phyloP scores from a whole-genome alignment of 805 yeast species.

The Myxozyma melibiosi region DNA sequence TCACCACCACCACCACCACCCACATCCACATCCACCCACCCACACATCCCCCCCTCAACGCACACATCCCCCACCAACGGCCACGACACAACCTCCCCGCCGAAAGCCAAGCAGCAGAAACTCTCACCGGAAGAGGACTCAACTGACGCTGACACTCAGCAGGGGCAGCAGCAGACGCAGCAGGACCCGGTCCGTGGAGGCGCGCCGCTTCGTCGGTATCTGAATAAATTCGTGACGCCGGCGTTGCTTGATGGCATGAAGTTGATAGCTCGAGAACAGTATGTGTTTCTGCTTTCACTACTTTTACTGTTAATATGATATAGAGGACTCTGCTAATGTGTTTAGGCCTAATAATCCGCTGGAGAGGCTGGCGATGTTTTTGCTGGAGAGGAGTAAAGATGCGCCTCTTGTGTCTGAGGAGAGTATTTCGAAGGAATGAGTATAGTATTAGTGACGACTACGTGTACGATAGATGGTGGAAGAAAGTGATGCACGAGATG shows the following conservation, averaged over 20 bases:
- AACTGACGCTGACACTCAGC: too few relatives aligned
- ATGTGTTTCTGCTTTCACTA: neutral
- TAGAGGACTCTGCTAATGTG: neutral
- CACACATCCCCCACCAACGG: neutral
- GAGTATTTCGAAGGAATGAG: too few relatives aligned
- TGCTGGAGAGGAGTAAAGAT: conserved; percentile 31
- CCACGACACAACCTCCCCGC: neutral
- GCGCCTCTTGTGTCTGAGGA: too few relatives aligned
- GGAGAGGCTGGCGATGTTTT: conserved; percentile 29
- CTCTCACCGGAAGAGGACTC: neutral
- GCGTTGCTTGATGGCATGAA: conserved; percentile 65
- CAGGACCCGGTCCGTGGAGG: conserved; percentile 51
- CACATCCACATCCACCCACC: neutral
- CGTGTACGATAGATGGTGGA: too few relatives aligned
- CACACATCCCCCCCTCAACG: neutral
- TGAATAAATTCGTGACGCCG: conserved; percentile 66
- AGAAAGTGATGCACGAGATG: too few relatives aligned
- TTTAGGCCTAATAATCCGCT: conserved; percentile 36
- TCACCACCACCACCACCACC: neutral
- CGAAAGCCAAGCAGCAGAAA: neutral
- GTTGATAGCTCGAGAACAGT: conserved; percentile 51
- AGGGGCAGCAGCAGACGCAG: neutral
- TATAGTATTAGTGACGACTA: too few relatives aligned
- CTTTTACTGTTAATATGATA: neutral
- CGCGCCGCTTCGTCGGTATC: conserved; percentile 67